Conservation (phyloP, 2,329 filamentous ascomycete genomes). For the Sporothrix phasma region DNA sequence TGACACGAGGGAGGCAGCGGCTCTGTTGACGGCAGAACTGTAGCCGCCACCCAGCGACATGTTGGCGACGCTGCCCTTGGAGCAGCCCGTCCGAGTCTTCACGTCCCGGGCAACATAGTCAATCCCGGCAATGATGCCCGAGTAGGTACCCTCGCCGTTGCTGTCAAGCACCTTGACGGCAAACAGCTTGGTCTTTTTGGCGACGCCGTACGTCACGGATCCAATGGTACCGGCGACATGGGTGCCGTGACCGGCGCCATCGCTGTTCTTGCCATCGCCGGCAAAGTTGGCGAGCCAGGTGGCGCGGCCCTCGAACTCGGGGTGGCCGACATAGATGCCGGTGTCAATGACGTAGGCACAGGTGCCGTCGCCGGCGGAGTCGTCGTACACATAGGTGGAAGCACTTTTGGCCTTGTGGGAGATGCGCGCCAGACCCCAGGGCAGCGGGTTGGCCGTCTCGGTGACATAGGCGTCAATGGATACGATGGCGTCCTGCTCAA, state of each 20-base stretch:
- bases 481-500: conserved; percentile 25
- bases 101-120: conserved; percentile 32
- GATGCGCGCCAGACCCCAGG: conserved; percentile 25
- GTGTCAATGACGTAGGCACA: conserved; percentile 38
- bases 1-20: conserved; percentile 36
- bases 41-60: conserved; percentile 45
- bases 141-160: conserved; percentile 29
- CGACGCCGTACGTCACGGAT: conserved; percentile 34
- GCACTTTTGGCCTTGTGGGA: conserved; percentile 20
- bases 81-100: conserved; percentile 27
- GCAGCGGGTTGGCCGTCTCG: conserved; percentile 19
- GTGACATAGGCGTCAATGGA: conserved; percentile 23
- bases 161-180: conserved; percentile 28
- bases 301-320: conserved; percentile 35
- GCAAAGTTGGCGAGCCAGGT: conserved; percentile 31
- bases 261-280: conserved; percentile 27
- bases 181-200: conserved; percentile 34
- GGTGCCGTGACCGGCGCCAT: conserved; percentile 39
- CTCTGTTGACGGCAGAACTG: conserved; percentile 40
- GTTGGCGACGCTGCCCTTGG: conserved; percentile 40
- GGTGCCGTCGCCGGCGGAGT: conserved; percentile 23
- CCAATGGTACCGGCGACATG: conserved; percentile 39
- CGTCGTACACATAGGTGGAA: conserved; percentile 25
- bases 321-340: conserved; percentile 34
- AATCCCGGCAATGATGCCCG: conserved; percentile 35